Evolutionary conservation across 495 filamentous ascomycete species (phyloP).

Genomic region (Penicillium tannophilum): DNA sequence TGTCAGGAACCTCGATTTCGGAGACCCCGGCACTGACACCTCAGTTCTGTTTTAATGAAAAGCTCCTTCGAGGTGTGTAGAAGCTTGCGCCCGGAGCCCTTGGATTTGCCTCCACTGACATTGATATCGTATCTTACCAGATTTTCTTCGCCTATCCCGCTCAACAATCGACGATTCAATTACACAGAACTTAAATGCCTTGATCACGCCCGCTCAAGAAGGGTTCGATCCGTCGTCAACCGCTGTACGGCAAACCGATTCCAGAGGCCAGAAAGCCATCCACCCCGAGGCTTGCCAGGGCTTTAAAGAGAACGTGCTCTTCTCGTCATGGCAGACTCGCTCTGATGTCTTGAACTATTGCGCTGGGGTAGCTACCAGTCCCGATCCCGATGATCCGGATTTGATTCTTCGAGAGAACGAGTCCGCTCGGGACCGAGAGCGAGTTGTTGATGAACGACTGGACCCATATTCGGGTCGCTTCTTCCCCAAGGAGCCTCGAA

Average conservation of each 20-base stretch:
- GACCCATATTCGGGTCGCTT: conserved; percentile 90
- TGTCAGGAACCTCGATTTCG: conserved; percentile 60
- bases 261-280: conserved; percentile 47
- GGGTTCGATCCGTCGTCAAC: conserved; percentile 85
- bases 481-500: conserved; percentile 80
- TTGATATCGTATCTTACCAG: conserved; percentile 45
- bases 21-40: conserved; percentile 70
- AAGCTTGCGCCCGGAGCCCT: not conserved
- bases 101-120: conserved; percentile 5
- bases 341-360: conserved; percentile 90
- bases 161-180: conserved; percentile 90
- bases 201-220: conserved; percentile 70
- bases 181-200: conserved; percentile 87
- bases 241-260: conserved; percentile 53
- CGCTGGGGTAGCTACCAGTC: conserved; percentile 80
- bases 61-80: conserved; percentile 72
- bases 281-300: conserved; percentile 60
- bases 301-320: conserved; percentile 81
- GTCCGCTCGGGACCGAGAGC: conserved; percentile 67
- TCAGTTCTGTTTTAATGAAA: conserved; percentile 91
- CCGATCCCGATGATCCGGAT: conserved; percentile 89
- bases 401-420: conserved; percentile 68
- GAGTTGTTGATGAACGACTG: conserved; percentile 82
- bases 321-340: conserved; percentile 84
- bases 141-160: conserved; percentile 90